phyloP scores from a whole-genome alignment of 495 filamentous ascomycete species.

The Evansstolkia leycettana region DNA sequence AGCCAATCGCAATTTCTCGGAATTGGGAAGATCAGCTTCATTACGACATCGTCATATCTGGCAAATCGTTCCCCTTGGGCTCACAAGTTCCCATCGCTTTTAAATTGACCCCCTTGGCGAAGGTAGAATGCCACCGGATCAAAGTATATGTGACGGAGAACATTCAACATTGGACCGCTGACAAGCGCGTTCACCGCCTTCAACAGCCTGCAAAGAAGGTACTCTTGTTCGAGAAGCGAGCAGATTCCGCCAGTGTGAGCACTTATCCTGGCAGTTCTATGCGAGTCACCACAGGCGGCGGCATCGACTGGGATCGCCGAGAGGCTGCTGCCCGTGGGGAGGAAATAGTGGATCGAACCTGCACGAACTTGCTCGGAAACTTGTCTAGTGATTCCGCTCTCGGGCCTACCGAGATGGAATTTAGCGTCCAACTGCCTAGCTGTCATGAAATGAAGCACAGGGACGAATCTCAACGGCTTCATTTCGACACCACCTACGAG shows the following conservation, averaged over 20 bases:
- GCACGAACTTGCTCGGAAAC: conserved; percentile 71
- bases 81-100: conserved; percentile 92
- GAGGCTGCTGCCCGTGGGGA: conserved; percentile 47
- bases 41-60: conserved; percentile 97
- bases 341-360: conserved; percentile 39
- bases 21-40: conserved; percentile 98
- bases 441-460: conserved; percentile 76
- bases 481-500: conserved; percentile 92
- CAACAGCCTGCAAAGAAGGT: conserved; percentile 74
- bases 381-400: conserved; percentile 51
- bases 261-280: conserved; percentile 72
- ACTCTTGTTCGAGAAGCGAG: conserved; percentile 78
- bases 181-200: conserved; percentile 78
- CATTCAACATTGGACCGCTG: conserved; percentile 82
- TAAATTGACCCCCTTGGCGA: conserved; percentile 90
- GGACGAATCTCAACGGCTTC: conserved; percentile 59
- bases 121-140: conserved; percentile 92
- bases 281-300: conserved; percentile 69
- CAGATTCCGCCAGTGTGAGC: conserved; percentile 65
- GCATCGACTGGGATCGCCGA: conserved; percentile 52
- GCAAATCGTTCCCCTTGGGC: conserved; percentile 93
- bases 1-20: conserved; percentile 92
- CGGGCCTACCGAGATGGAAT: conserved; percentile 93
- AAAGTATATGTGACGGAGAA: conserved; percentile 93
- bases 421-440: conserved; percentile 87